phyloP scores from a whole-genome alignment of 192 early-diverging fungal genomes.

The Backusella liffmaniae region DNA sequence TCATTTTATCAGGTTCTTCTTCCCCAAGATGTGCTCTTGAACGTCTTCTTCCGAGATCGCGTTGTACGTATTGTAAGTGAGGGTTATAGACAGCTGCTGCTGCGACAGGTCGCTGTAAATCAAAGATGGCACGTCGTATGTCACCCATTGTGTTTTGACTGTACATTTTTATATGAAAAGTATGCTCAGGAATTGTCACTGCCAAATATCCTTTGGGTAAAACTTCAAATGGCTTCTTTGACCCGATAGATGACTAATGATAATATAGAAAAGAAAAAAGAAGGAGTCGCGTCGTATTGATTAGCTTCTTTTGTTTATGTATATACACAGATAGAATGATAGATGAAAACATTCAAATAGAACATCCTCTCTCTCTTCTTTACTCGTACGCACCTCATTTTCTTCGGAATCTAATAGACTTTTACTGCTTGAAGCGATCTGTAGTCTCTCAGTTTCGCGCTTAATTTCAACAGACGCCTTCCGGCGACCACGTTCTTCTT shows the following conservation, averaged over 20 bases:
- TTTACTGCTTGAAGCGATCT: not conserved
- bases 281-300: not conserved
- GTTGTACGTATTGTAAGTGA: not conserved
- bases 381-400: not conserved
- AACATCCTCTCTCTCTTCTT: not conserved
- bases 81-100: not conserved
- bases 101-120: not conserved
- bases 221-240: conserved; percentile 8
- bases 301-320: not conserved
- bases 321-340: not conserved
- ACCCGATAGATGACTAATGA: not conserved
- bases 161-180: conserved; percentile 14
- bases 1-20: conserved; percentile 3
- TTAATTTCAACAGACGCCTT: not conserved
- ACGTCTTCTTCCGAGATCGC: conserved; percentile 7
- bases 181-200: not conserved
- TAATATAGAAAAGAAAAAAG: not conserved
- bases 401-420: not conserved
- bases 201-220: conserved; percentile 13
- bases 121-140: conserved; percentile 11
- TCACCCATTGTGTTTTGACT: conserved; percentile 13
- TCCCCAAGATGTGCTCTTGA: conserved; percentile 7
- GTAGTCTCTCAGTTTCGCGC: not conserved
- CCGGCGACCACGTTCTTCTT: not conserved
- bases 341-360: not conserved